phyloP scores from a whole-genome alignment of 345 rosid species.

The Boechera stricta region DNA sequence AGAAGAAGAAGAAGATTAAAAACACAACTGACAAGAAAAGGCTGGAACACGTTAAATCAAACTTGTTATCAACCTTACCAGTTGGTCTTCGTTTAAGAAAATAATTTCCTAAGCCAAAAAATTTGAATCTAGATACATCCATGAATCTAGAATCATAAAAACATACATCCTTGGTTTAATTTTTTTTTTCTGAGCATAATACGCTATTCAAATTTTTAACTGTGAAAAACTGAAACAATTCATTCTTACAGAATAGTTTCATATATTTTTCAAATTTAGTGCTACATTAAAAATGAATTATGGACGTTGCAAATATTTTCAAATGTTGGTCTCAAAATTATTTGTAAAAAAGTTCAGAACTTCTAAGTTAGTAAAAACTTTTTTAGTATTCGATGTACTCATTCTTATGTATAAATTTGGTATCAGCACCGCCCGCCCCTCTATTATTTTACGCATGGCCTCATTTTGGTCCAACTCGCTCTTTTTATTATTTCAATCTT shows the following conservation, averaged over 20 bases:
- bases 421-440: conserved; percentile 36
- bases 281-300: neutral
- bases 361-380: no score
- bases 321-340: neutral
- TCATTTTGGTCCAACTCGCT: conserved; percentile 20
- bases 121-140: neutral
- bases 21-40: conserved; percentile 3
- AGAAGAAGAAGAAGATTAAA: neutral
- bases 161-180: neutral
- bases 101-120: neutral
- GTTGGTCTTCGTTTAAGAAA: neutral
- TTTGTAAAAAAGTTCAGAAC: neutral
- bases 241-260: neutral
- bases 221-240: neutral
- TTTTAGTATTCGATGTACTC: neutral
- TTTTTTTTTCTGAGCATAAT: neutral
- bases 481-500: neutral
- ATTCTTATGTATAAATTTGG: neutral
- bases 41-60: conserved; percentile 24
- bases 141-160: neutral
- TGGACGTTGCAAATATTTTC: neutral
- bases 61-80: neutral
- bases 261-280: neutral
- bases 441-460: conserved; percentile 35
- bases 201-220: neutral